Evolutionary conservation across 1,284 basidiomycete genomes (phyloP), one percentile per base, ranked within the genome.

Genomic region (Boletus smithii): DNA sequence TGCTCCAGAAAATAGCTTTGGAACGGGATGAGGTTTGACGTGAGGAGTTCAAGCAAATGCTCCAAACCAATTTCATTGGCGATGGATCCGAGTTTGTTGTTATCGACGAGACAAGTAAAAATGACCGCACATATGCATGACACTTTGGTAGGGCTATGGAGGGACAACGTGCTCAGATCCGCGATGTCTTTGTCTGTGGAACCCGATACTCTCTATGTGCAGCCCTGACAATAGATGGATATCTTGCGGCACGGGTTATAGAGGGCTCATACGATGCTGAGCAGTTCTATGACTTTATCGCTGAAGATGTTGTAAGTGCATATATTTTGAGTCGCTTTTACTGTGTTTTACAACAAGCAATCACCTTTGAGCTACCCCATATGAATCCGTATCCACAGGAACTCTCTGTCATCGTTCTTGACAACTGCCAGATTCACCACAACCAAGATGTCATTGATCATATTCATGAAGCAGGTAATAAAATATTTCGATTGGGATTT

Each of bases 101-200:
- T 10, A 27, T 65, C 14, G 55, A 65, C 34, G 59, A 62, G 46
- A 56, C 58, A 22, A 63, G 63, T 50, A 62, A 63, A 48, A 56
- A 62, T 36, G 52, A 63, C 22, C 48, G 33, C 6, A 50, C 49
- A 7, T 55, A 49, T 45, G 51, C 52, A 27, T 36, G 37, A 9
- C 42, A 39, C 16, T 57, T 31, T 31, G 30, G 30, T 31, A 31
- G 30, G 30, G n/a, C 30, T 31, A 2, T 10, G 3, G 8, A 27
- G 26, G 26, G 26, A 9, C 8, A 27, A 24, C 26, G 11, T 31
- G 30, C 30, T 31, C 11, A n/a, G 13, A 13, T 31, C 14, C 14
- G 30, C 14, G 30, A 31, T 31, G 30, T 31, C 26, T 27, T 27
- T 27, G 26, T 27, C 26, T 7, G 6, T 27, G 26, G 8, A 27